phyloP scores from a whole-genome alignment of 2,329 filamentous ascomycete genomes.

The Epichloe baconii region DNA sequence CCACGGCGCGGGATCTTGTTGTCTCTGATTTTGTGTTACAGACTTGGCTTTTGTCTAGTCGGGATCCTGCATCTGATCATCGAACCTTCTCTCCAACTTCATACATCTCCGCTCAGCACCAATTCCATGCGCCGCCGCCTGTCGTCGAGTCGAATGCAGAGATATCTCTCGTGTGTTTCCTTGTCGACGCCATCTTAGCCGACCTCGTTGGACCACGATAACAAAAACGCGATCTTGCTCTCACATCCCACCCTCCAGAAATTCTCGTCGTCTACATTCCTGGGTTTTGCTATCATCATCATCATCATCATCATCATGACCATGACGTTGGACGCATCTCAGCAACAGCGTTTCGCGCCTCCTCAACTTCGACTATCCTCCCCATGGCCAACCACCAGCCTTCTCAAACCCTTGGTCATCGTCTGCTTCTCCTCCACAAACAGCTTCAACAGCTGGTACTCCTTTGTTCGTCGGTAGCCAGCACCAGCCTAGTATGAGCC shows the following conservation, averaged over 20 bases:
- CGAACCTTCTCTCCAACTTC: constrained; percentile 18
- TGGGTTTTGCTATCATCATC: background rate
- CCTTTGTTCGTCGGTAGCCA: constrained; percentile 51
- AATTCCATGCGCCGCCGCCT: background rate
- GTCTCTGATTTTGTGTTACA: constrained; percentile 27
- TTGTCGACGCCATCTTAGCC: background rate
- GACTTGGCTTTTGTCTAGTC: constrained; percentile 32
- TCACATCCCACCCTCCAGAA: too few relatives aligned
- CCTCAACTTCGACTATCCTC: constrained; percentile 66
- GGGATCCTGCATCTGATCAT: constrained; percentile 40
- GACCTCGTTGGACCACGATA: background rate
- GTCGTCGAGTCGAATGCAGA: background rate
- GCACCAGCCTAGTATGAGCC: constrained; percentile 29
- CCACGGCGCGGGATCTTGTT: constrained; percentile 23
- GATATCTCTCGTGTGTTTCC: background rate
- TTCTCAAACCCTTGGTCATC: constrained; percentile 87
- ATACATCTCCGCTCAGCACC: background rate
- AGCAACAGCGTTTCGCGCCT: constrained; percentile 63
- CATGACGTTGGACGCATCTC: constrained; percentile 81
- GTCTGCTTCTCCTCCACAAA: constrained; percentile 30
- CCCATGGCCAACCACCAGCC: constrained; percentile 43
- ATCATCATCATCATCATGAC: constrained; percentile 51
- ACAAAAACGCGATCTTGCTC: too few relatives aligned
- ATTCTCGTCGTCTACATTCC: background rate
- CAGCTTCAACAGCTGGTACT: constrained; percentile 39